Conservation (phyloP, 2,329 filamentous ascomycete species). For the Neoascochyta sp. region DNA sequence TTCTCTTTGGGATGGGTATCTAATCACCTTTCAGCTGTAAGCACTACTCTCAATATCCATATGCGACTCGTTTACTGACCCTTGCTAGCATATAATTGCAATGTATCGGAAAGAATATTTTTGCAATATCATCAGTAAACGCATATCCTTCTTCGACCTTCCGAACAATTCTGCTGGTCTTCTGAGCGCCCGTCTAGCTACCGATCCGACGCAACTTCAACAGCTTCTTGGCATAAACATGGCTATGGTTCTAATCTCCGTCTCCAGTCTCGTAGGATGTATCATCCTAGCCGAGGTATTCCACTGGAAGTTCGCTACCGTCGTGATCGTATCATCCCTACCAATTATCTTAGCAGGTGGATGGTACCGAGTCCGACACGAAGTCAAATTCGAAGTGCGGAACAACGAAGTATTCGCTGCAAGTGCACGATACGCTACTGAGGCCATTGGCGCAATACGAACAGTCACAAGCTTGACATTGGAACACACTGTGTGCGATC, state of each 20-base stretch:
- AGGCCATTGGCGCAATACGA: slow-evolving; percentile 86
- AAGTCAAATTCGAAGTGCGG: slow-evolving; percentile 19
- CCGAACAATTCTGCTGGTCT: slow-evolving; percentile 85
- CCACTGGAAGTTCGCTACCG: slow-evolving; percentile 81
- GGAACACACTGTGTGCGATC: slow-evolving; percentile 70
- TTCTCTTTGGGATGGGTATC: slow-evolving; percentile 23
- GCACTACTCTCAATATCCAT: background rate
- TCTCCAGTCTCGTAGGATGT: slow-evolving; percentile 71
- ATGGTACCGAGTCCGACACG: slow-evolving; percentile 70
- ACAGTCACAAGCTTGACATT: slow-evolving; percentile 90
- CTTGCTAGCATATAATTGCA: slow-evolving; percentile 46
- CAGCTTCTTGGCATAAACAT: slow-evolving; percentile 33
- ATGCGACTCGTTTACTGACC: no score
- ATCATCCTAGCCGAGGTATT: slow-evolving; percentile 65
- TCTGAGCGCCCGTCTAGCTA: slow-evolving; percentile 60
- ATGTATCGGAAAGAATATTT: slow-evolving; percentile 80
- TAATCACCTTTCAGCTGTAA: slow-evolving; percentile 21
- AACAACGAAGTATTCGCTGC: slow-evolving; percentile 71
- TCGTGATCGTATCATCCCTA: slow-evolving; percentile 59
- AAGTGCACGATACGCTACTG: slow-evolving; percentile 83
- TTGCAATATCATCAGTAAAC: slow-evolving; percentile 80
- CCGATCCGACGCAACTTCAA: slow-evolving; percentile 24
- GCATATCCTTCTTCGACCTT: slow-evolving; percentile 85
- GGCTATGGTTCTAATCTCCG: slow-evolving; percentile 77
- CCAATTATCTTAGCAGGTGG: slow-evolving; percentile 73